phyloP scores from a whole-genome alignment of 2,329 filamentous ascomycete genomes.

The Lithohypha guttulata region DNA sequence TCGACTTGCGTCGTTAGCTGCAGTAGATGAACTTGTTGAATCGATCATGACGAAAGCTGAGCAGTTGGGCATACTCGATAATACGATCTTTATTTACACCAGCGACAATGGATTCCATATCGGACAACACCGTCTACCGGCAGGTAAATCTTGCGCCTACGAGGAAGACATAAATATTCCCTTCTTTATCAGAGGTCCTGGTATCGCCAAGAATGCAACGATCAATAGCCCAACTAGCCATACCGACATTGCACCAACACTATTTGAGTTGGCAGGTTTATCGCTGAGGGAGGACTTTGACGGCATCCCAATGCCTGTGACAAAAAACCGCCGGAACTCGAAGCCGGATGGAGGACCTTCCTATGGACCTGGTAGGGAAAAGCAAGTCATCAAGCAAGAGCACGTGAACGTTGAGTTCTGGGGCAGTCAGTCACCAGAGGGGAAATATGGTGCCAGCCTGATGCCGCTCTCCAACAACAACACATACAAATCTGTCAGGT shows the following conservation, averaged over 20 bases:
- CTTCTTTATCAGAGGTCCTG: constrained; percentile 48
- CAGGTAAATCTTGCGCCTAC: constrained; percentile 47
- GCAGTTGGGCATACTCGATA: constrained; percentile 33
- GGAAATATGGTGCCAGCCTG: neutral
- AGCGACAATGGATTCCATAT: constrained; percentile 52
- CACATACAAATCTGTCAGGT: constrained; percentile 30
- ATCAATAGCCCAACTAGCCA: constrained; percentile 45
- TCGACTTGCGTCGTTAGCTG: constrained; percentile 22
- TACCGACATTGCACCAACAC: constrained; percentile 52
- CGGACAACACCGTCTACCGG: constrained; percentile 46
- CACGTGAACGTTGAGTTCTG: constrained; percentile 50
- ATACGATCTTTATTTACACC: constrained; percentile 50
- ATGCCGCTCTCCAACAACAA: constrained; percentile 23
- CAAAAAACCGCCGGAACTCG: too few species aligned
- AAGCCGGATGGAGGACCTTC: too few species aligned
- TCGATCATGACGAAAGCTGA: constrained; percentile 33
- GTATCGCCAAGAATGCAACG: constrained; percentile 33
- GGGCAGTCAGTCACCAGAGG: constrained; percentile 26
- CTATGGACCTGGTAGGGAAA: too few species aligned
- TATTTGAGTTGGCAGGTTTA: constrained; percentile 36
- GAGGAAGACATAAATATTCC: constrained; percentile 52
- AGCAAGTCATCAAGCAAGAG: constrained; percentile 32
- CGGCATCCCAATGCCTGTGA: constrained; percentile 10
- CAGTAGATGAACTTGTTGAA: constrained; percentile 35
- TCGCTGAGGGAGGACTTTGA: constrained; percentile 23